Base-by-base conservation (phyloP, 2,329 filamentous ascomycete genomes). In the Fusarium sp. region DNA sequence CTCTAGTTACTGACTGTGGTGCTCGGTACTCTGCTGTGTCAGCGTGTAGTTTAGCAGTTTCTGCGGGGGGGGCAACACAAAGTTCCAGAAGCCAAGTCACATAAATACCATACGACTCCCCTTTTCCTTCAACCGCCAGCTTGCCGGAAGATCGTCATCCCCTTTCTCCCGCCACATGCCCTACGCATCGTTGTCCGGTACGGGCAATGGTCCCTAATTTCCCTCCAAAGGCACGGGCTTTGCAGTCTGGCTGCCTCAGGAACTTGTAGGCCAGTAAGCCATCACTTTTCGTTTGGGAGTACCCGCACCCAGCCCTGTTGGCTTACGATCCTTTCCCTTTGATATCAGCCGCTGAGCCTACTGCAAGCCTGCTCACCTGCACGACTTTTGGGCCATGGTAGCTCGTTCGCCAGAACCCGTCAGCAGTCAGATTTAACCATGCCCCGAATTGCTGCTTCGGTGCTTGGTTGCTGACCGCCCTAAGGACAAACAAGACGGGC, bases 271-370 rank as follows among this genome's bases (percentile, higher is more conserved):
- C 70, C 65, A 73, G 66, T 53, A 30, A 71, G 56, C 70, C 66
- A 38, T 73, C 47, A 42, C 38, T 35, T 65, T 70, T 63, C 31
- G 39, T 33, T 44, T 64, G 33, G 42, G 39, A 60, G 63, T 68
- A 69, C 65, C 74, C 75, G 74, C 72, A 71, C 48, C 69, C 58
- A 70, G 64, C 63, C 74, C 72, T 74, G 75, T 66, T 71, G 68
- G 75, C 72, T 77, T 75, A 75, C 68, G 72, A 73, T 74, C 68
- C 75, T 74, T 75, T 69, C 70, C 61, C 65, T 31, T 75, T 55
- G 47, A 55, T 36, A 64, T 75, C 75, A 73, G 75, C 66, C 72
- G 67, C 68, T 70, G 74, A 70, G 66, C 73, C 68, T 71, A 57
- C 55, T 67, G 64, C 61, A 71, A 71, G 74, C 70, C 66, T 65